Conservation (phyloP, 2,329 filamentous ascomycete genomes). For the Colletotrichum brevisporum region DNA sequence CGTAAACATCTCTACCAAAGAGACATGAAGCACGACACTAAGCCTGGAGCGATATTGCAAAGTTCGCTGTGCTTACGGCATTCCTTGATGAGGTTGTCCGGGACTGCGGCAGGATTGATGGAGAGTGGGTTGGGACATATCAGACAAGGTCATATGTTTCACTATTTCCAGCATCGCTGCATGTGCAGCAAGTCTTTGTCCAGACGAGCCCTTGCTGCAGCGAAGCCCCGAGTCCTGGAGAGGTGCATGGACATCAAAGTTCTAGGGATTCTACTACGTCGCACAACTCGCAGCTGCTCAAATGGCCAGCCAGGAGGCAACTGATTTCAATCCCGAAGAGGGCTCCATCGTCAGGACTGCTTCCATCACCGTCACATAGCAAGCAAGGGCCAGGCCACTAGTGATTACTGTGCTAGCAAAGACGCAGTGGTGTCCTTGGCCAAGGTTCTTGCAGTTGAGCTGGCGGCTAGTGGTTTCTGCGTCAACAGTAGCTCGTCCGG, state of each 20-base stretch:
- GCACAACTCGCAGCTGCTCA: slow-evolving; percentile 52
- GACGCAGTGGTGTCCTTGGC: slow-evolving; percentile 62
- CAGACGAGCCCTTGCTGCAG: slow-evolving; percentile 48
- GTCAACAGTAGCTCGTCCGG: slow-evolving; percentile 54
- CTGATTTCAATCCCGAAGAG: slow-evolving; percentile 43
- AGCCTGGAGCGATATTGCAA: slow-evolving; percentile 41
- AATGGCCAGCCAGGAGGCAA: slow-evolving; percentile 50
- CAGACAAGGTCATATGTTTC: background rate
- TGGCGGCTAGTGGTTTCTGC: slow-evolving; percentile 41
- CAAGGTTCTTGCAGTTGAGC: slow-evolving; percentile 52
- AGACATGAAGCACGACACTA: slow-evolving; percentile 36
- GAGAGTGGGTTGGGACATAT: slow-evolving; percentile 29
- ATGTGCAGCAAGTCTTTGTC: slow-evolving; percentile 46
- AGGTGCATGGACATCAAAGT: slow-evolving; percentile 48
- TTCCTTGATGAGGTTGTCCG: slow-evolving; percentile 43
- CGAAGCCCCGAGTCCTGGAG: slow-evolving; percentile 43
- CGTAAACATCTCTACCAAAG: slow-evolving; percentile 38
- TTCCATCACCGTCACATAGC: slow-evolving; percentile 49
- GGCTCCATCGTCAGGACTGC: slow-evolving; percentile 52
- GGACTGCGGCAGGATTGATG: slow-evolving; percentile 44
- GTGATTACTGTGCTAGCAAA: slow-evolving; percentile 62
- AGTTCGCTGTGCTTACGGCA: slow-evolving; percentile 39
- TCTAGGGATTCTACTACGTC: slow-evolving; percentile 51
- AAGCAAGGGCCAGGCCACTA: slow-evolving; percentile 49
- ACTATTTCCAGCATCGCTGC: slow-evolving; percentile 42